These are phyloP conservation scores for Claviceps spartinae DNA, from an alignment of 2,329 filamentous ascomycete species.

Conservation along the genomic window DNA sequence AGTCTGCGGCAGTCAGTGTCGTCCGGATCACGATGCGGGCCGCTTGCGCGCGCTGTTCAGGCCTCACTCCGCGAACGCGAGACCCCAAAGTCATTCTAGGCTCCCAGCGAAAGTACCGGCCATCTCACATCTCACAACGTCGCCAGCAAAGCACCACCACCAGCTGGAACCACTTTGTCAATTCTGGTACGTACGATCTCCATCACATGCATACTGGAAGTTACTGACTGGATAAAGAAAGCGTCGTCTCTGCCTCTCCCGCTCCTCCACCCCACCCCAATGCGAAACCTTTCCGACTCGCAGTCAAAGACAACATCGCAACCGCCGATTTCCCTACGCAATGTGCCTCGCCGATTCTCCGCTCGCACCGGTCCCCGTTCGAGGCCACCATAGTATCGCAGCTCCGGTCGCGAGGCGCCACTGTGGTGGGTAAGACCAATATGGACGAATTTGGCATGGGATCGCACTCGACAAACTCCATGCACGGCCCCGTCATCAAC, in stretches of 20 bases:
- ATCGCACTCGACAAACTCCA: conserved; percentile 62
- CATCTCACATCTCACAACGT: conserved; percentile 8
- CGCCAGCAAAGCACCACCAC: conserved; percentile 16
- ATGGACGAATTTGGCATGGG: conserved; percentile 97
- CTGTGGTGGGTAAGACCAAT: conserved; percentile 69
- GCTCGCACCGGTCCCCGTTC: conserved; percentile 60
- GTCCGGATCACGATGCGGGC: conserved; percentile 13
- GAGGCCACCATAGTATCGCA: conserved; percentile 67
- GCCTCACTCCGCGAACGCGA: conserved; percentile 2
- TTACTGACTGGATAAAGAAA: conserved; percentile 1
- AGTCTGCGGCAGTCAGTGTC: neutral
- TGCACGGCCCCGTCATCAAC: conserved; percentile 50
- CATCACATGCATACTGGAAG: neutral
- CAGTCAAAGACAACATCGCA: conserved; percentile 68
- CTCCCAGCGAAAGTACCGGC: neutral
- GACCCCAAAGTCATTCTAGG: neutral
- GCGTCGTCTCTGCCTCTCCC: conserved; percentile 1
- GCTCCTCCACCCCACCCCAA: conserved; percentile 10
- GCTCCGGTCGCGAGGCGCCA: conserved; percentile 48
- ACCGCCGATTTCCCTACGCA: conserved; percentile 57
- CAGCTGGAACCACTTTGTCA: conserved; percentile 24
- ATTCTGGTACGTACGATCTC: conserved; percentile 13
- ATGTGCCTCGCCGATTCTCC: conserved; percentile 65
- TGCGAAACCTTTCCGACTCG: conserved; percentile 31
- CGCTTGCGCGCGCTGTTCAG: conserved; percentile 16